These are phyloP conservation scores for Trypanosoma theileri DNA, from an alignment of 208 protist genomes.

Conservation along the genomic window DNA sequence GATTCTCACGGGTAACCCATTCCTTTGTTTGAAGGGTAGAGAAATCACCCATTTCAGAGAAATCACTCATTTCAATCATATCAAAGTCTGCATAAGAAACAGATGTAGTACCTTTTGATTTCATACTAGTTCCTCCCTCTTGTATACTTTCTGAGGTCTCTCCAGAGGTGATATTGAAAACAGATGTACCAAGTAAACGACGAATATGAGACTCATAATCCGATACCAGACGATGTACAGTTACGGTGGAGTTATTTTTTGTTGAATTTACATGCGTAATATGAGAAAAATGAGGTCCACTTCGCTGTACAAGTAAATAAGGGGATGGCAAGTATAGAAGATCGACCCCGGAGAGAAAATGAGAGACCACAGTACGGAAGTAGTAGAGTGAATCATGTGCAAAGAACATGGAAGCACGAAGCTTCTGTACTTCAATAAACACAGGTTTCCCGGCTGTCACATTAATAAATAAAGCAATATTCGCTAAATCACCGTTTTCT, in stretches of 20 bases:
- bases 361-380: conserved; percentile 32
- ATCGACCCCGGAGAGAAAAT: conserved; percentile 36
- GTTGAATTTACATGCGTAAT: conserved; percentile 10
- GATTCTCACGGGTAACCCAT: conserved; percentile 22
- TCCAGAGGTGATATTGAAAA: not conserved
- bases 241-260: not conserved
- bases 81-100: conserved; percentile 25
- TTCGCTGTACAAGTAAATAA: conserved; percentile 53
- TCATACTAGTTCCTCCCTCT: not conserved
- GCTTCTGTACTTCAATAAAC: conserved; percentile 40
- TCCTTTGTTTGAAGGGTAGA: not conserved
- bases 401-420: conserved; percentile 50
- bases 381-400: conserved; percentile 54
- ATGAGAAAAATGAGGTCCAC: conserved; percentile 37
- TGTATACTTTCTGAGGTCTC: not conserved
- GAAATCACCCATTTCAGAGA: not conserved
- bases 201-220: conserved; percentile 18
- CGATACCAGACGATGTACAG: conserved; percentile 6
- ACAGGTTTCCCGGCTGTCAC: conserved; percentile 27
- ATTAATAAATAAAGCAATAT: conserved; percentile 22
- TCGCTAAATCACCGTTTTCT: conserved; percentile 3
- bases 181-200: conserved; percentile 18
- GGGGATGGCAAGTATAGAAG: conserved; percentile 40
- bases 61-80: conserved; percentile 13
- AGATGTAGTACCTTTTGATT: not conserved